phyloP scores from a whole-genome alignment of 352 stramenopile species.

The Thraustochytrium striatum region DNA sequence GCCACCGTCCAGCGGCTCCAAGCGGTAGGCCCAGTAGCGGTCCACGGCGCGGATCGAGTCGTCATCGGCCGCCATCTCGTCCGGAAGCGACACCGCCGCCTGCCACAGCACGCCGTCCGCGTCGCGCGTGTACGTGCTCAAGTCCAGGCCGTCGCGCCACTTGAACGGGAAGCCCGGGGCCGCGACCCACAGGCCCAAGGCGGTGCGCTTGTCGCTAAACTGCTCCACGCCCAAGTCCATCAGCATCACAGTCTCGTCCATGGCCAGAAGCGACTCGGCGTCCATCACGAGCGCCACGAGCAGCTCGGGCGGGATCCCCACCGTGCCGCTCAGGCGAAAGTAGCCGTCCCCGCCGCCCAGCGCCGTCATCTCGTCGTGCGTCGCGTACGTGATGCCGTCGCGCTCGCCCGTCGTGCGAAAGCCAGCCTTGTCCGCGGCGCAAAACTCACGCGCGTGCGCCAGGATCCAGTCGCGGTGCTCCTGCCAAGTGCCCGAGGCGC shows the following conservation, averaged over 20 bases:
- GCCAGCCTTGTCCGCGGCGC: neutral
- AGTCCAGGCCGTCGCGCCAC: constrained; percentile 18
- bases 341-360: constrained; percentile 3
- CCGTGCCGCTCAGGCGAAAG: constrained; percentile 12
- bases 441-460: constrained; percentile 18
- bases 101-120: constrained; percentile 25
- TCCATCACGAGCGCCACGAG: neutral
- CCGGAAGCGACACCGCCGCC: neutral
- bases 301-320: constrained; percentile 1
- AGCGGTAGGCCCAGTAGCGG: constrained; percentile 17
- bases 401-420: neutral
- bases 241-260: constrained; percentile 28
- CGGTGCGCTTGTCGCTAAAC: neutral
- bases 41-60: neutral
- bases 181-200: constrained; percentile 4
- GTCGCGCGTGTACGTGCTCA: neutral
- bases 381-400: constrained; percentile 1
- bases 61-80: constrained; percentile 19
- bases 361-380: constrained; percentile 3
- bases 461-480: constrained; percentile 15
- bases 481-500: neutral
- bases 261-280: neutral
- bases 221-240: neutral
- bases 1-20: constrained; percentile 6
- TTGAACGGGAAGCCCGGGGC: constrained; percentile 10